Percentiles rank a stretch among this genome's conserved stretches.
Conservation (phyloP, 176 grass and related monocot species). For the Musa troglodytarum region DNA sequence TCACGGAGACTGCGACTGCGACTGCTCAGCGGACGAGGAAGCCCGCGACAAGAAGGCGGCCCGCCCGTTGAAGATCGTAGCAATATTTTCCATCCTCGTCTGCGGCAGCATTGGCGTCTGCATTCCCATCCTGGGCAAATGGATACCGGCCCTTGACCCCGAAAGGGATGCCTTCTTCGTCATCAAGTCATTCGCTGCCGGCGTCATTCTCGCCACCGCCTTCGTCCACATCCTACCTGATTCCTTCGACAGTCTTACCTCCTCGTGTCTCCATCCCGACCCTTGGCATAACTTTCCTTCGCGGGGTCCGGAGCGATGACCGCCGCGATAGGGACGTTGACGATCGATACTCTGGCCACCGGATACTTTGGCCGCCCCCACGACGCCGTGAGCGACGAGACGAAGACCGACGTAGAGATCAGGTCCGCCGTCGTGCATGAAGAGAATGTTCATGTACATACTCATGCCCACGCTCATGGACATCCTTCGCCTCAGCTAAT, state of each 20-base stretch:
- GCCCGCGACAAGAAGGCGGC: neutral
- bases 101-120: slow-evolving; percentile 2
- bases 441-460: too few species aligned
- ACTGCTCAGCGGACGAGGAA: neutral
- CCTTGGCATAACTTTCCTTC: neutral
- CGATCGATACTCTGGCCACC: neutral
- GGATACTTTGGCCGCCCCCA: neutral
- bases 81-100: slow-evolving; percentile 1
- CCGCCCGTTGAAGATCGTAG: neutral
- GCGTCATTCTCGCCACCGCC: slow-evolving; percentile 11
- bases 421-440: too few species aligned
- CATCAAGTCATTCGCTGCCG: neutral
- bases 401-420: neutral
- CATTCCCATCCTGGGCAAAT: neutral
- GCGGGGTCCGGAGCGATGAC: neutral
- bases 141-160: neutral
- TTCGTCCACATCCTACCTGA: slow-evolving; percentile 10
- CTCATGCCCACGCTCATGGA: slow-evolving; percentile 2
- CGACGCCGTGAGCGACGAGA: neutral
- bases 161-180: neutral
- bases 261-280: neutral
- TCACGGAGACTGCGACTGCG: neutral
- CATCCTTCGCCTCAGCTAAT: neutral
- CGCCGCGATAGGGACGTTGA: neutral
- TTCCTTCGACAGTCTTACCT: neutral